Conservation (phyloP, 192 early-diverging fungal genomes). For the Lobosporangium transversale region DNA sequence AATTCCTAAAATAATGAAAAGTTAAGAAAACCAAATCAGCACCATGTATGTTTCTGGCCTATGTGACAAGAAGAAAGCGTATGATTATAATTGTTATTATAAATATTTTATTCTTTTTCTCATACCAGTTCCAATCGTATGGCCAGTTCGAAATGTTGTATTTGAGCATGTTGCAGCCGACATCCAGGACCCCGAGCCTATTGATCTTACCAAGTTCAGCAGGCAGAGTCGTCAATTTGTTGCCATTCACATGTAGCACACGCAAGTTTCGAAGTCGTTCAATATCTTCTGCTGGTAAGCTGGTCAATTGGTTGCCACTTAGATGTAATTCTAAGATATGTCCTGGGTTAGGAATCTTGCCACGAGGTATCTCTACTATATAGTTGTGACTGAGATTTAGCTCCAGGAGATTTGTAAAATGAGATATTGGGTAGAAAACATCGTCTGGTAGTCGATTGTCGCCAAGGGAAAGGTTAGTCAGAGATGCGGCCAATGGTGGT, state of each 20-base stretch:
- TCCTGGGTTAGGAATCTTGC: conserved; percentile 71
- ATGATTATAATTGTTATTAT: too few relatives aligned
- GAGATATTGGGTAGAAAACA: conserved; percentile 76
- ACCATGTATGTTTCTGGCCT: too few relatives aligned
- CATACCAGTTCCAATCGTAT: conserved; percentile 94
- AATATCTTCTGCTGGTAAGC: conserved; percentile 87
- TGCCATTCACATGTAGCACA: conserved; percentile 88
- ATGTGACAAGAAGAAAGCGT: too few relatives aligned
- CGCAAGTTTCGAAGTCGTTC: conserved; percentile 74
- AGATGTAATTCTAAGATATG: conserved; percentile 83
- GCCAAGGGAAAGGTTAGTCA: conserved; percentile 76
- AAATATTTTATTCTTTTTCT: too few relatives aligned
- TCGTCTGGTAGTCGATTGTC: conserved; percentile 89
- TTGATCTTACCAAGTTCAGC: conserved; percentile 92
- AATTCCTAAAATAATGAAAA: conserved; percentile 64
- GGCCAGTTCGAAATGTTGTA: conserved; percentile 96
- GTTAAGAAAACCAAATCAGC: too few relatives aligned
- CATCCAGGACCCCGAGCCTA: conserved; percentile 80
- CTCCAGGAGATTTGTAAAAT: conserved; percentile 77
- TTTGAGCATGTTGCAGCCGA: conserved; percentile 87
- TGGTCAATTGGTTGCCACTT: conserved; percentile 84
- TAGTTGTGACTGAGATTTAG: conserved; percentile 87
- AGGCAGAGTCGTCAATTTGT: conserved; percentile 89
- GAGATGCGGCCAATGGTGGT: conserved; percentile 64
- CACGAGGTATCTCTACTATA: conserved; percentile 83